Conservation (phyloP, 2,329 filamentous ascomycete species). For the Ceratocystis harringtonii region DNA sequence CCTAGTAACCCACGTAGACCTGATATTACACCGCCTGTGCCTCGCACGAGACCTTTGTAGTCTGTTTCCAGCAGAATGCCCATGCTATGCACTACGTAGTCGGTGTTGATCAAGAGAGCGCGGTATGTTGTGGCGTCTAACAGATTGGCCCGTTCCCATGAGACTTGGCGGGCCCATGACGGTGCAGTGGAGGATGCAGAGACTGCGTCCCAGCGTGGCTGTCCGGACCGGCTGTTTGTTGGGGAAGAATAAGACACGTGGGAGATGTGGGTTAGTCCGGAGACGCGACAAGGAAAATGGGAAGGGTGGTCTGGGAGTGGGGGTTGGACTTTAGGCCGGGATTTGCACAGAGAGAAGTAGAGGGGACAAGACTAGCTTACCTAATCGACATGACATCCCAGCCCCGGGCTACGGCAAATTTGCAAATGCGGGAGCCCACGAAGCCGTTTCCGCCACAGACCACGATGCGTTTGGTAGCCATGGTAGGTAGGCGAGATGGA, state of each 20-base stretch:
- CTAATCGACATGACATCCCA: constrained; percentile 91
- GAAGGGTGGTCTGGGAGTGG: too few relatives aligned
- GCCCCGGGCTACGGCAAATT: constrained; percentile 66
- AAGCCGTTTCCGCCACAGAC: constrained; percentile 93
- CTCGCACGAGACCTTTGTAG: constrained; percentile 84
- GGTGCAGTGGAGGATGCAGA: constrained; percentile 57
- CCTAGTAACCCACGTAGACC: constrained; percentile 65
- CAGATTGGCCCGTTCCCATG: constrained; percentile 81
- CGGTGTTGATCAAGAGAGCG: constrained; percentile 57
- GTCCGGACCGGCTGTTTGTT: constrained; percentile 61
- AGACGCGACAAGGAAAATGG: too few relatives aligned
- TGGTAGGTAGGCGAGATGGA: constrained; percentile 27
- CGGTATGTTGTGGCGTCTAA: constrained; percentile 69
- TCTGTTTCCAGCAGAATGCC: constrained; percentile 93
- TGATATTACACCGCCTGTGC: constrained; percentile 64
- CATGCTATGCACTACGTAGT: constrained; percentile 86
- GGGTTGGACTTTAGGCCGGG: too few relatives aligned
- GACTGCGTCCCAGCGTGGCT: constrained; percentile 70
- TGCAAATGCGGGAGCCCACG: constrained; percentile 77
- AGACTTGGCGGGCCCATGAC: constrained; percentile 65
- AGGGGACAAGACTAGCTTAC: constrained; percentile 32
- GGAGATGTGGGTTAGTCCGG: constrained; percentile 1
- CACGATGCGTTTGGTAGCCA: constrained; percentile 60
- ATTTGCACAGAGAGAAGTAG: not conserved
- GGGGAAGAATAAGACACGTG: constrained; percentile 17